phyloP scores from a whole-genome alignment of 1,284 basidiomycete genomes.

The Singerocomus inundabilis region DNA sequence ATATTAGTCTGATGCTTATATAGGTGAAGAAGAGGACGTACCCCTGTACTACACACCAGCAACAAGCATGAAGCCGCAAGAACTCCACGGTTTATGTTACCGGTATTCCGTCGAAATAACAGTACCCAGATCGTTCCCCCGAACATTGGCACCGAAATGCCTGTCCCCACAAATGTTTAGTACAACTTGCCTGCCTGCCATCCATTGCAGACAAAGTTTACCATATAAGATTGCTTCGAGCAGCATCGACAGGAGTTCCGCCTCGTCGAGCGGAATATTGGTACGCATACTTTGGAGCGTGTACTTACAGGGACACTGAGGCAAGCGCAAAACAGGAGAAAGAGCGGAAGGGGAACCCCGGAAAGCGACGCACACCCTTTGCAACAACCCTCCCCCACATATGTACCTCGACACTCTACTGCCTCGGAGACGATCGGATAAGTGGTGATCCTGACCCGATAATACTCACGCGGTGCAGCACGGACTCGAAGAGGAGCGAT shows the following conservation, averaged over 20 bases:
- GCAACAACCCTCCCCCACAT: background rate
- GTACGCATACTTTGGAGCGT: background rate
- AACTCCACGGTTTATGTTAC: background rate
- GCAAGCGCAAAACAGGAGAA: background rate
- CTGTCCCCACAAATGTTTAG: background rate
- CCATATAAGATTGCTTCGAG: slow-evolving; percentile 19
- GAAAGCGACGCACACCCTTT: background rate
- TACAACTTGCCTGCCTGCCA: background rate
- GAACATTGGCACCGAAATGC: slow-evolving; percentile 10
- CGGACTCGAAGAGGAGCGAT: background rate
- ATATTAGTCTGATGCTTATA: background rate
- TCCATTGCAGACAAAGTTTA: background rate
- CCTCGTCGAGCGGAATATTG: slow-evolving; percentile 14
- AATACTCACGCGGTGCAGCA: background rate
- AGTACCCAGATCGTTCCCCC: slow-evolving; percentile 7
- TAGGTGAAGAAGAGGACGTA: background rate
- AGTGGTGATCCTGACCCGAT: background rate
- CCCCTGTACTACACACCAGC: slow-evolving; percentile 9
- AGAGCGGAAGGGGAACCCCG: too few relatives aligned
- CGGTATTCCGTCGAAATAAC: background rate
- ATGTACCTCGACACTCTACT: background rate
- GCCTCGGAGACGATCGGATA: background rate
- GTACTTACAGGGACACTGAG: background rate
- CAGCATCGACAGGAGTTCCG: slow-evolving; percentile 14
- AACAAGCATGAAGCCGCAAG: background rate